Evolutionary conservation across 805 yeast species (phyloP).

Genomic region (Candida chilensis): DNA sequence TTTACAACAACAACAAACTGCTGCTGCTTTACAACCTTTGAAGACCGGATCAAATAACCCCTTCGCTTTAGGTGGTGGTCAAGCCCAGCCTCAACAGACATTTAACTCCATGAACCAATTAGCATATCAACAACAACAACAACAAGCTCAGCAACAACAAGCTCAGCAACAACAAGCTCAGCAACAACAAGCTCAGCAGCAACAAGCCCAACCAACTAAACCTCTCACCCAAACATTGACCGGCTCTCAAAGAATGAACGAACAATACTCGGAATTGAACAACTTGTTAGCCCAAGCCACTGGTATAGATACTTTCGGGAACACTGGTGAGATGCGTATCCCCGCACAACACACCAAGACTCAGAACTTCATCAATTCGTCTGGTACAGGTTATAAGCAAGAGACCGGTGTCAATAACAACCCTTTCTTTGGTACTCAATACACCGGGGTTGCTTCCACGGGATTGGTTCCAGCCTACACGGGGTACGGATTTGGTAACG

Average conservation of each 20-base stretch:
- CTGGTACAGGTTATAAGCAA: conserved; percentile 75
- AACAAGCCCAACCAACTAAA: conserved; percentile 15
- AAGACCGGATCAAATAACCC: conserved; percentile 76
- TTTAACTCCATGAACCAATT: conserved; percentile 3
- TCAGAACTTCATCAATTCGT: conserved; percentile 73
- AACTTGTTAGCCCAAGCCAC: conserved; percentile 76
- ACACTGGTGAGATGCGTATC: conserved; percentile 72
- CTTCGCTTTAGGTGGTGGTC: conserved; percentile 37
- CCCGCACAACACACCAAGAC: conserved; percentile 91
- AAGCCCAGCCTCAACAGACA: conserved; percentile 9
- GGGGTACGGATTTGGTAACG: conserved; percentile 93
- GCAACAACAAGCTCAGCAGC: conserved; percentile 19
- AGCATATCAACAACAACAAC: conserved; percentile 9
- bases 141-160: conserved; percentile 16
- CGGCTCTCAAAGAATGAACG: conserved; percentile 46
- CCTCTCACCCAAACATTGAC: conserved; percentile 38
- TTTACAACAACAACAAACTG: conserved; percentile 13
- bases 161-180: conserved; percentile 15
- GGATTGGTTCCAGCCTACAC: conserved; percentile 75
- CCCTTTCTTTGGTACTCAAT: conserved; percentile 62
- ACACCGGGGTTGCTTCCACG: conserved; percentile 61
- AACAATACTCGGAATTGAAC: conserved; percentile 65
- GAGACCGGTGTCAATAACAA: conserved; percentile 34
- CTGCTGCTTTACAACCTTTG: conserved; percentile 36
- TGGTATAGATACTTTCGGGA: conserved; percentile 90